A percentile compares a stretch with the other conserved stretches of the same genome.
phyloP scores from a whole-genome alignment of 2,329 filamentous ascomycete species.

The Eutypa lata region DNA sequence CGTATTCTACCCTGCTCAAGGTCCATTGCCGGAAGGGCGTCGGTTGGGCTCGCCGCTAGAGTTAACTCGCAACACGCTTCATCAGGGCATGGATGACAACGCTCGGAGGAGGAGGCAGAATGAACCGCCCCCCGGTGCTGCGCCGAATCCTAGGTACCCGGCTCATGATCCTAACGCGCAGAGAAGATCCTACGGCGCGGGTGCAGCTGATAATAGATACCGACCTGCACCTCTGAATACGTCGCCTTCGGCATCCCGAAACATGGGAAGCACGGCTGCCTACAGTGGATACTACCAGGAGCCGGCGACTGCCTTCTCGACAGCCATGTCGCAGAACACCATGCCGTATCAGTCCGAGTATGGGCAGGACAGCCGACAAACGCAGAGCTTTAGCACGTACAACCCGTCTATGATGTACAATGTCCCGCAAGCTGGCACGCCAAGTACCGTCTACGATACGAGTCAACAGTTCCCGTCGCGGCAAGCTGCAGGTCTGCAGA shows the following conservation, averaged over 20 bases:
- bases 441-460: constrained; percentile 70
- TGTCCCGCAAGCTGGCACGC: constrained; percentile 61
- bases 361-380: constrained; percentile 56
- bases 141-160: constrained; percentile 52
- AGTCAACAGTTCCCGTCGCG: constrained; percentile 72
- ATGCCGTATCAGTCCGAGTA: constrained; percentile 61
- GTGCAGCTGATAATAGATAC: constrained; percentile 46
- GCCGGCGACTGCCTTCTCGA: constrained; percentile 46
- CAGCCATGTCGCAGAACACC: constrained; percentile 53
- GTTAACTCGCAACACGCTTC: constrained; percentile 49
- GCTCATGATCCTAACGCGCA: constrained; percentile 48
- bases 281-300: constrained; percentile 61
- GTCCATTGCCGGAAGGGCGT: constrained; percentile 64
- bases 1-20: constrained; percentile 56
- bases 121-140: constrained; percentile 65
- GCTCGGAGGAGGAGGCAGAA: constrained; percentile 71
- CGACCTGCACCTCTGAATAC: constrained; percentile 48
- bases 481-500: constrained; percentile 74
- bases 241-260: constrained; percentile 44
- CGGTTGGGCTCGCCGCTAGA: constrained; percentile 59
- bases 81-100: constrained; percentile 75
- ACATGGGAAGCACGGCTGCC: constrained; percentile 54
- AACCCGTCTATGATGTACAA: constrained; percentile 75
- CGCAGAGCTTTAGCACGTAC: constrained; percentile 56
- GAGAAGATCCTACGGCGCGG: constrained; percentile 40